phyloP scores from a whole-genome alignment of 352 stramenopile species.

The Globisporangium abappressorium region DNA sequence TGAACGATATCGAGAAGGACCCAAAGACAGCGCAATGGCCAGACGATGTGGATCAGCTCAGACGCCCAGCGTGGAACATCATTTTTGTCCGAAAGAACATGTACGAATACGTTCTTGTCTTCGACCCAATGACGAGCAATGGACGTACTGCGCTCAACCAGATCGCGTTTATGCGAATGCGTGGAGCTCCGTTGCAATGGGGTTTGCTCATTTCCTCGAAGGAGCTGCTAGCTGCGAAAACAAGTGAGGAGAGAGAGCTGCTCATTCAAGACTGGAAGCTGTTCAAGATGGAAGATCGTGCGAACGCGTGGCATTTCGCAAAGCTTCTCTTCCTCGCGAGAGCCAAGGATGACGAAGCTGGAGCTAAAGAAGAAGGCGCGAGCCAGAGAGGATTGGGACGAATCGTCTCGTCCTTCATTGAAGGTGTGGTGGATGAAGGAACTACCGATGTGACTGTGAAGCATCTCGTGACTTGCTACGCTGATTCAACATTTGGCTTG shows the following conservation, averaged over 20 bases:
- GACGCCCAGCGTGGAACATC: constrained; percentile 67
- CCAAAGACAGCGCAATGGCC: constrained; percentile 48
- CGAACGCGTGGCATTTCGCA: constrained; percentile 71
- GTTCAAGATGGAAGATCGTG: constrained; percentile 36
- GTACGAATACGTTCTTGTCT: constrained; percentile 78
- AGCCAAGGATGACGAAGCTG: constrained; percentile 37
- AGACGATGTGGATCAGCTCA: constrained; percentile 39
- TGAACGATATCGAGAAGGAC: constrained; percentile 84
- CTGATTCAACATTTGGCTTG: constrained; percentile 44
- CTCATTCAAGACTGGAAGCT: constrained; percentile 45
- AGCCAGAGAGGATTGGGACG: constrained; percentile 14
- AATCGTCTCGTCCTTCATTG: constrained; percentile 50
- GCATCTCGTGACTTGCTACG: constrained; percentile 62
- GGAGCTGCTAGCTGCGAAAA: constrained; percentile 58
- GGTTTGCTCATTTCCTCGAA: constrained; percentile 68
- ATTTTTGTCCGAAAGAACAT: constrained; percentile 87
- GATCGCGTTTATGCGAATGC: constrained; percentile 68
- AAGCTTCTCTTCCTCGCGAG: constrained; percentile 74
- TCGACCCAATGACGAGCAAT: constrained; percentile 57
- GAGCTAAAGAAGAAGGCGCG: constrained; percentile 8
- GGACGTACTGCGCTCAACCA: constrained; percentile 51
- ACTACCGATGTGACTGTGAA: constrained; percentile 39
- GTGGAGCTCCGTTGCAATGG: constrained; percentile 74
- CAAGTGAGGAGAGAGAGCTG: constrained; percentile 28
- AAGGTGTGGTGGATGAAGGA: constrained; percentile 45